phyloP scores from a whole-genome alignment of 495 filamentous ascomycete species.

The Annulohypoxylon nitens region DNA sequence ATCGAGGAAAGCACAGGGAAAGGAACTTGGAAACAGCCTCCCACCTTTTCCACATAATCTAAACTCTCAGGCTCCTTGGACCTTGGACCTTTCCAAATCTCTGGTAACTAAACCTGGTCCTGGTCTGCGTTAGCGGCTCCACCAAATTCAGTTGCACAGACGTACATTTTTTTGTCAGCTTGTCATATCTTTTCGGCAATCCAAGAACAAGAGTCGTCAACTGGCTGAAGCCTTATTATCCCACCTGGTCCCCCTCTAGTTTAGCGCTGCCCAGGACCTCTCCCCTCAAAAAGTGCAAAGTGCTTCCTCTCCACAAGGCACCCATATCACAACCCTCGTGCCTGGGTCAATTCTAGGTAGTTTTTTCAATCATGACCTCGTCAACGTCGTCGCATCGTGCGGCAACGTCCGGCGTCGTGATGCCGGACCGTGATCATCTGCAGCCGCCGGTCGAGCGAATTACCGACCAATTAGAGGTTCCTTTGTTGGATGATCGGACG shows the following conservation, averaged over 20 bases:
- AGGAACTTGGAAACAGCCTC: slow-evolving; percentile 29
- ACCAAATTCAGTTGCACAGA: slow-evolving; percentile 35
- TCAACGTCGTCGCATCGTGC: slow-evolving; percentile 36
- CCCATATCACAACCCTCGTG: slow-evolving; percentile 22
- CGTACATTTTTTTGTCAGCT: slow-evolving; percentile 36
- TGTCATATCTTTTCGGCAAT: slow-evolving; percentile 35
- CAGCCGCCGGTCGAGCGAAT: slow-evolving; percentile 71
- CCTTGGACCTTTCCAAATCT: slow-evolving; percentile 36
- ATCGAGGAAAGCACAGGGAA: slow-evolving; percentile 1
- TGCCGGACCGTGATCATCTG: slow-evolving; percentile 40
- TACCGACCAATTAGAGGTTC: slow-evolving; percentile 85
- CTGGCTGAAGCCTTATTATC: slow-evolving; percentile 31
- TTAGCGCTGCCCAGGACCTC: slow-evolving; percentile 12
- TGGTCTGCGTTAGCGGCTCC: slow-evolving; percentile 49
- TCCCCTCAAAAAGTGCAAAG: neutral
- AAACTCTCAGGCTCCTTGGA: slow-evolving; percentile 5
- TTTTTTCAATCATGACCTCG: slow-evolving; percentile 42
- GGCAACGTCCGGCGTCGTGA: slow-evolving; percentile 35
- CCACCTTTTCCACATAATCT: slow-evolving; percentile 17
- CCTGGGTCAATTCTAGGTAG: slow-evolving; percentile 10
- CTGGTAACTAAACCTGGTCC: slow-evolving; percentile 40
- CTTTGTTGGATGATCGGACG: slow-evolving; percentile 85
- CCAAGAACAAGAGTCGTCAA: slow-evolving; percentile 38
- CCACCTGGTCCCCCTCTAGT: slow-evolving; percentile 22
- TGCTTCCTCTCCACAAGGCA: slow-evolving; percentile 4